These are phyloP conservation scores for Eucalyptus cloeziana DNA, from an alignment of 345 rosid species.

Conservation along the genomic window DNA sequence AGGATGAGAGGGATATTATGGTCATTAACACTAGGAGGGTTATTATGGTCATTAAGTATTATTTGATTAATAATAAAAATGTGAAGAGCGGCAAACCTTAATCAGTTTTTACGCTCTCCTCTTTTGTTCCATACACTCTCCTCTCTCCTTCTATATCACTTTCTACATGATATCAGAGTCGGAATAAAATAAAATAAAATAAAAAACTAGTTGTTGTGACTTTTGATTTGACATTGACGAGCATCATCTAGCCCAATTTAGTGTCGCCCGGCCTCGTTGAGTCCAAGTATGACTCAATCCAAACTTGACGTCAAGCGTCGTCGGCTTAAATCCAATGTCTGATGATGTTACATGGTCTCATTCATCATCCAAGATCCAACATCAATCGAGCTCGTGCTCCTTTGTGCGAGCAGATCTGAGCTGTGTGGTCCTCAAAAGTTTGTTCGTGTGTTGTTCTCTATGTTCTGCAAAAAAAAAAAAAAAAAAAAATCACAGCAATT, in stretches of 20 bases:
- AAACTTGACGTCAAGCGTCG: rapidly evolving
- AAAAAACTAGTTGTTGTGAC: no score
- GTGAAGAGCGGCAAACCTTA: no score
- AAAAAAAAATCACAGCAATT: neutral
- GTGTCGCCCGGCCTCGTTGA: rapidly evolving
- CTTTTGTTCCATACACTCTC: no score
- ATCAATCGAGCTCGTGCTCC: neutral
- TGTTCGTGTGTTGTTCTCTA: neutral
- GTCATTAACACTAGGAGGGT: no score
- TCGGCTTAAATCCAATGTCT: neutral
- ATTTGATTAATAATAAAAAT: no score
- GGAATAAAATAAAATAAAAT: no score
- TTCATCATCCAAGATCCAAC: neutral
- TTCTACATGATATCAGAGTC: neutral
- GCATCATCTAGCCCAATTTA: rapidly evolving
- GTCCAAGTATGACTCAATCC: rapidly evolving
- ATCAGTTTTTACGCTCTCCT: rapidly evolving
- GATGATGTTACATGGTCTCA: neutral
- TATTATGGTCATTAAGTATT: no score
- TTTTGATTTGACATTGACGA: neutral
- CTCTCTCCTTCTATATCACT: no score
- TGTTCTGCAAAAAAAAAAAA: neutral
- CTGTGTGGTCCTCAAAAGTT: neutral
- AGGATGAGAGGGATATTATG: no score
- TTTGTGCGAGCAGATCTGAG: neutral